Evolutionary conservation across 495 filamentous ascomycete genomes (phyloP).

Genomic region (Daldinia childiae): DNA sequence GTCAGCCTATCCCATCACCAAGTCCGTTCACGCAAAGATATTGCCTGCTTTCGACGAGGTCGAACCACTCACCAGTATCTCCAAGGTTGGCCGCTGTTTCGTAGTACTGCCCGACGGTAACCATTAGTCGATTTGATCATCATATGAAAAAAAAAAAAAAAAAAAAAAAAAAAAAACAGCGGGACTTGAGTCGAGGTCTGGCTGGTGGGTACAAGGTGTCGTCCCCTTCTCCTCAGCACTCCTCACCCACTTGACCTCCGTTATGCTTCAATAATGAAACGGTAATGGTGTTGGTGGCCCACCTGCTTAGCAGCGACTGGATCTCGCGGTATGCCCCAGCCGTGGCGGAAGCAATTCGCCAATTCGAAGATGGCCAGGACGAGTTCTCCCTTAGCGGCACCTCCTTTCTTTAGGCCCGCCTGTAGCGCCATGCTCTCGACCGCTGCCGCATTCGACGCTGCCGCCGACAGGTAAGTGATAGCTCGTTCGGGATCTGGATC

Average conservation of each 20-base stretch:
- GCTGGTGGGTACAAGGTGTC: slow-evolving; percentile 23
- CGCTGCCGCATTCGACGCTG: slow-evolving; percentile 88
- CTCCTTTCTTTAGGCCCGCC: slow-evolving; percentile 90
- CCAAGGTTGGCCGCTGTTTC: slow-evolving; percentile 96
- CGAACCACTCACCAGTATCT: slow-evolving; percentile 69
- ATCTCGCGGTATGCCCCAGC: slow-evolving; percentile 93
- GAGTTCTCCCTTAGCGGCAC: slow-evolving; percentile 94
- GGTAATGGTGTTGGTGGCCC: slow-evolving; percentile 36
- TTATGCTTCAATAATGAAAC: slow-evolving; percentile 35
- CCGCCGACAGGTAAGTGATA: slow-evolving; percentile 82
- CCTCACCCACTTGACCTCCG: slow-evolving; percentile 14
- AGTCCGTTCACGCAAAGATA: slow-evolving; percentile 27
- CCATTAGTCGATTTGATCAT: slow-evolving; percentile 42
- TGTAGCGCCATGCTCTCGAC: slow-evolving; percentile 84
- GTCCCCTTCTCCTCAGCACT: slow-evolving; percentile 12
- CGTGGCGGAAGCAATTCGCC: slow-evolving; percentile 95
- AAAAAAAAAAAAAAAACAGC: slow-evolving; percentile 20
- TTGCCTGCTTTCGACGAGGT: slow-evolving; percentile 25
- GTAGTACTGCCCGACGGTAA: slow-evolving; percentile 76
- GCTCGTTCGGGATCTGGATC: slow-evolving; percentile 74
- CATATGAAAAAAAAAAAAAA: too few relatives aligned
- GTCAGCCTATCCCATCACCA: slow-evolving; percentile 37
- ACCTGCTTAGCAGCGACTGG: slow-evolving; percentile 79
- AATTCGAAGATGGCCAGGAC: slow-evolving; percentile 97
- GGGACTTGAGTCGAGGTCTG: slow-evolving; percentile 25